Conservation (phyloP, 805 yeast species). For the Ogataea henricii region DNA sequence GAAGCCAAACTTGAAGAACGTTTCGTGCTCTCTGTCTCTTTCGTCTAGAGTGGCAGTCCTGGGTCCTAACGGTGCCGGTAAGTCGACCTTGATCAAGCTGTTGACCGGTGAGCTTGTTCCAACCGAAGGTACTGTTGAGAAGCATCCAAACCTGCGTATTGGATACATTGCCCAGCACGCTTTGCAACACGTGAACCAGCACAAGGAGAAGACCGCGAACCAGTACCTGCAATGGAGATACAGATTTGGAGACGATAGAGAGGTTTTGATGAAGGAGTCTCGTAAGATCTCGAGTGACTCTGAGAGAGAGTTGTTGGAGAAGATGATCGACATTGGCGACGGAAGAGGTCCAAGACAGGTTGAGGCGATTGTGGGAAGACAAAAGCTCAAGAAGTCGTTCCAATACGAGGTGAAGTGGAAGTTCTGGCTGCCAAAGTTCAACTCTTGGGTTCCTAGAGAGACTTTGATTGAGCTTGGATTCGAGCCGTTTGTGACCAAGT, state of each 20-base stretch:
- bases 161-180: slow-evolving; percentile 99
- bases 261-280: slow-evolving; percentile 88
- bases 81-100: slow-evolving; percentile 90
- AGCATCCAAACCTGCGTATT: slow-evolving; percentile 96
- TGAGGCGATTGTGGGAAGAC: slow-evolving; percentile 97
- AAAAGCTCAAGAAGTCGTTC: slow-evolving; percentile 92
- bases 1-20: slow-evolving; percentile 76
- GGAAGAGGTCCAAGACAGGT: slow-evolving; percentile 82
- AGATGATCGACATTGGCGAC: slow-evolving; percentile 77
- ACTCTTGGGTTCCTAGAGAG: slow-evolving; percentile 91
- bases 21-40: slow-evolving; percentile 86
- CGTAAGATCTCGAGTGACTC: slow-evolving; percentile 75
- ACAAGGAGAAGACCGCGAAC: slow-evolving; percentile 96
- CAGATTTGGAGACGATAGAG: slow-evolving; percentile 97
- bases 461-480: slow-evolving; percentile 79
- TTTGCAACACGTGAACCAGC: slow-evolving; percentile 94
- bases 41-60: slow-evolving; percentile 96
- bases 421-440: slow-evolving; percentile 87
- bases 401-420: slow-evolving; percentile 97
- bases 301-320: slow-evolving; percentile 75
- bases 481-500: slow-evolving; percentile 84
- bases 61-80: slow-evolving; percentile 99
- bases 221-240: slow-evolving; percentile 99
- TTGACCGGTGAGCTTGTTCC: slow-evolving; percentile 92
- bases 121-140: slow-evolving; percentile 85